These are phyloP conservation scores for Rhynchosporium secalis DNA, from an alignment of 2,329 filamentous ascomycete genomes.

Conservation along the genomic window DNA sequence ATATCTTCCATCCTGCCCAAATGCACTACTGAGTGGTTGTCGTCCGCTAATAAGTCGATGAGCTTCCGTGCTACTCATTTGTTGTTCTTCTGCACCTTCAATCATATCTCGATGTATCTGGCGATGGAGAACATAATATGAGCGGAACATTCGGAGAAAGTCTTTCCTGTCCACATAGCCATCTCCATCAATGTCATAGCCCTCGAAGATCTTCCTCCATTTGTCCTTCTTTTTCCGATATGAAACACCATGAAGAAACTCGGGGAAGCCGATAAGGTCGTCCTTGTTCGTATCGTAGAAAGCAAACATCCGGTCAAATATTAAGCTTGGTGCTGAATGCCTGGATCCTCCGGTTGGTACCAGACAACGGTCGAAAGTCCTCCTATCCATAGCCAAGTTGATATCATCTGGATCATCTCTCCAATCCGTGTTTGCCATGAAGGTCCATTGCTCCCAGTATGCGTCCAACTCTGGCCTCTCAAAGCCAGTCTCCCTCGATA, in stretches of 20 bases:
- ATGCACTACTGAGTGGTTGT: conserved; percentile 72
- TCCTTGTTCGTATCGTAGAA: conserved; percentile 94
- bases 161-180: conserved; percentile 84
- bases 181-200: conserved; percentile 88
- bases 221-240: conserved; percentile 68
- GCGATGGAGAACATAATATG: conserved; percentile 88
- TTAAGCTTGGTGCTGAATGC: conserved; percentile 78
- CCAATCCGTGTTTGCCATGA: conserved; percentile 86
- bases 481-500: conserved; percentile 72
- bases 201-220: conserved; percentile 74
- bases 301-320: conserved; percentile 94
- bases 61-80: conserved; percentile 72
- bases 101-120: conserved; percentile 85
- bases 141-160: conserved; percentile 86
- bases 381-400: conserved; percentile 81
- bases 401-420: conserved; percentile 76
- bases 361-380: conserved; percentile 89
- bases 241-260: conserved; percentile 83
- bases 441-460: conserved; percentile 95
- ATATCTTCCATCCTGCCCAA: conserved; percentile 70
- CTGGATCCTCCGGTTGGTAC: conserved; percentile 80
- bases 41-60: conserved; percentile 74
- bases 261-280: conserved; percentile 85
- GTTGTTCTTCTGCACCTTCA: conserved; percentile 74
- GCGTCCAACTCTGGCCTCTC: conserved; percentile 88